A percentile compares a stretch with the other conserved stretches of the same genome.
phyloP scores from a whole-genome alignment of 352 stramenopile species.

The Phytopythium oedochilum region DNA sequence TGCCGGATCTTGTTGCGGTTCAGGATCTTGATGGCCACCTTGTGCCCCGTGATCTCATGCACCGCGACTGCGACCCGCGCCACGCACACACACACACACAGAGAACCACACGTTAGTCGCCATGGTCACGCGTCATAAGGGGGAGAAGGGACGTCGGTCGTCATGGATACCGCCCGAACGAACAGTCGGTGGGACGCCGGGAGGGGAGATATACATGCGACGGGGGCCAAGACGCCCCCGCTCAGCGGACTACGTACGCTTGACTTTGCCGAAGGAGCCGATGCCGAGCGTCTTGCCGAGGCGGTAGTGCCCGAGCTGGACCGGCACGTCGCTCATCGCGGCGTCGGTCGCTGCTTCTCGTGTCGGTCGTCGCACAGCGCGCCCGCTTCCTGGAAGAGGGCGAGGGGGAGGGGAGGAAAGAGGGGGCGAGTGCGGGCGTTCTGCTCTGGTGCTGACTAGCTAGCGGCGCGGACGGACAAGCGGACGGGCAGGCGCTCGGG shows the following conservation, averaged over 20 bases:
- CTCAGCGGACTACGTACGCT: conserved; percentile 87
- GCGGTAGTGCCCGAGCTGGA: conserved; percentile 97
- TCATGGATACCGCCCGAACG: no score
- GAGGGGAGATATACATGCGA: no score
- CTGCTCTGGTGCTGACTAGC: no score
- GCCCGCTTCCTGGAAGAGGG: neutral
- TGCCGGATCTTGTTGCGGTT: conserved; percentile 99
- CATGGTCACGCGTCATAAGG: neutral
- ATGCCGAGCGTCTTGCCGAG: conserved; percentile 99
- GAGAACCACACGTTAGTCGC: neutral
- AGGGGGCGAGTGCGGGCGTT: no score
- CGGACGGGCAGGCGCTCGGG: neutral
- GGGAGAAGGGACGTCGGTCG: conserved; percentile 6
- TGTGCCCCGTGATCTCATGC: conserved; percentile 97
- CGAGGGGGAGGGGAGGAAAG: neutral
- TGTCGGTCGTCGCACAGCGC: neutral
- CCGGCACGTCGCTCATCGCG: conserved; percentile 81
- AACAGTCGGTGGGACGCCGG: no score
- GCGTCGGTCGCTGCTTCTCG: neutral
- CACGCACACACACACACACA: neutral
- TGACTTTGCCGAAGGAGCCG: conserved; percentile 99
- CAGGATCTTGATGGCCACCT: conserved; percentile 99
- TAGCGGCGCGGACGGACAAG: neutral
- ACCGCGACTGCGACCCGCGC: conserved; percentile 83
- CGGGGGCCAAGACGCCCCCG: no score